Evolutionary conservation across 345 rosid species (phyloP).

Genomic region (Citrus reticulata): DNA sequence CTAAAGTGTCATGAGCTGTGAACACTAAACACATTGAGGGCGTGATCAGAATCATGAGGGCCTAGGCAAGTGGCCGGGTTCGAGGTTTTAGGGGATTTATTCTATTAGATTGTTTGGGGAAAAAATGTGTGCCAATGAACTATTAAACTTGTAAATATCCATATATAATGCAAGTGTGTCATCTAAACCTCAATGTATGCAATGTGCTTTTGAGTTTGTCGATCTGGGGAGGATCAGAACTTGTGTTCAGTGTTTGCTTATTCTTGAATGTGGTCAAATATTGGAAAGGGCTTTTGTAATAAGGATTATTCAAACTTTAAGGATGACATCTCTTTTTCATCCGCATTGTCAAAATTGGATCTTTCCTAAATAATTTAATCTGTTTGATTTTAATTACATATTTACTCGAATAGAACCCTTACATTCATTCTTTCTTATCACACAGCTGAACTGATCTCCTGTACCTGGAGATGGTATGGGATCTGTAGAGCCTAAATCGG

Average conservation of each 20-base stretch:
- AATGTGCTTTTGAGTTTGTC: background rate
- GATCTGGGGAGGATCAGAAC: background rate
- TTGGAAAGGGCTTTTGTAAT: too few relatives aligned
- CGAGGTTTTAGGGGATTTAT: background rate
- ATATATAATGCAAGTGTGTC: background rate
- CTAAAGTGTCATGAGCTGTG: background rate
- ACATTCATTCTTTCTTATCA: background rate
- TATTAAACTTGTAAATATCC: background rate
- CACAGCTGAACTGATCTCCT: conserved; percentile 18
- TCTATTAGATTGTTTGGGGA: background rate
- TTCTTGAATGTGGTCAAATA: background rate
- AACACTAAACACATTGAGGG: background rate
- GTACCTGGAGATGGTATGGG: conserved; percentile 14
- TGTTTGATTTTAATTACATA: background rate
- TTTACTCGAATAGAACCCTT: background rate
- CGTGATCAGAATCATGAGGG: background rate
- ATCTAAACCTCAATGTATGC: background rate
- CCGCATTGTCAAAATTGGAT: too few relatives aligned
- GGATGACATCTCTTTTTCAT: too few relatives aligned
- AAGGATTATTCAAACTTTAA: background rate
- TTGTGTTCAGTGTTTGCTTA: background rate
- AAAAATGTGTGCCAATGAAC: background rate
- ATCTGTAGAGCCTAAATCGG: background rate
- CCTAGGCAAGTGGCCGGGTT: background rate
- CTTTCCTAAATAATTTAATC: background rate